Evolutionary conservation across 1,284 basidiomycete genomes (phyloP).

Genomic region (Irpex sp.): DNA sequence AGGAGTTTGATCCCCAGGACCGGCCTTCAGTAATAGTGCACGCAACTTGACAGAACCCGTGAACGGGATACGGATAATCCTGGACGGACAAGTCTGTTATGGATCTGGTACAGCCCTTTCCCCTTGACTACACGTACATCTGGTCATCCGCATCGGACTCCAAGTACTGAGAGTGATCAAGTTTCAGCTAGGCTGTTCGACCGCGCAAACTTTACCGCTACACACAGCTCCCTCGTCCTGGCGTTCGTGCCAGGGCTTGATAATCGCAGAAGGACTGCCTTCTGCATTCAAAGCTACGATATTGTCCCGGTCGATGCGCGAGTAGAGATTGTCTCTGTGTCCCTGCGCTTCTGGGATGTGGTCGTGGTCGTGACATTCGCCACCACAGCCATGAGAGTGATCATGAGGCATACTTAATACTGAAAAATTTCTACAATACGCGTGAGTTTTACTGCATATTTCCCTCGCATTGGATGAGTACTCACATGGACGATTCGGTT

Average conservation of each 20-base stretch:
- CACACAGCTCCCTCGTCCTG: slow-evolving; percentile 58
- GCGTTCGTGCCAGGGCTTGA: slow-evolving; percentile 78
- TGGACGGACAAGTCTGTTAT: slow-evolving; percentile 22
- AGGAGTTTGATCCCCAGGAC: slow-evolving; percentile 70
- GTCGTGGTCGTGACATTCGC: slow-evolving; percentile 44
- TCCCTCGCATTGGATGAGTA: not conserved
- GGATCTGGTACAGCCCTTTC: not conserved
- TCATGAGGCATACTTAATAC: slow-evolving; percentile 38
- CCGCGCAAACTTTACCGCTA: not conserved
- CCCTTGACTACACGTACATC: slow-evolving; percentile 42
- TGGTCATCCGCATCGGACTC: slow-evolving; percentile 85
- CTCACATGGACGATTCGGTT: not conserved
- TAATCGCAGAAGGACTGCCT: slow-evolving; percentile 46
- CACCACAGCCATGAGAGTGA: slow-evolving; percentile 43
- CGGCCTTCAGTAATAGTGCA: slow-evolving; percentile 70
- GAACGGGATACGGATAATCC: slow-evolving; percentile 78
- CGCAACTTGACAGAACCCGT: slow-evolving; percentile 77
- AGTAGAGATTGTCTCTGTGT: slow-evolving; percentile 66
- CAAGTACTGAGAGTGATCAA: slow-evolving; percentile 45
- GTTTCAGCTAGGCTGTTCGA: slow-evolving; percentile 4
- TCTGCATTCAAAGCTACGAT: slow-evolving; percentile 67
- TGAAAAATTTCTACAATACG: not conserved
- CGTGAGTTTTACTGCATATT: not conserved
- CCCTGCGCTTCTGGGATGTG: slow-evolving; percentile 42
- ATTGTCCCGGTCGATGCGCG: slow-evolving; percentile 67